Conservation (phyloP, 1,139 yeast genomes). For the Spathaspora sp. region DNA sequence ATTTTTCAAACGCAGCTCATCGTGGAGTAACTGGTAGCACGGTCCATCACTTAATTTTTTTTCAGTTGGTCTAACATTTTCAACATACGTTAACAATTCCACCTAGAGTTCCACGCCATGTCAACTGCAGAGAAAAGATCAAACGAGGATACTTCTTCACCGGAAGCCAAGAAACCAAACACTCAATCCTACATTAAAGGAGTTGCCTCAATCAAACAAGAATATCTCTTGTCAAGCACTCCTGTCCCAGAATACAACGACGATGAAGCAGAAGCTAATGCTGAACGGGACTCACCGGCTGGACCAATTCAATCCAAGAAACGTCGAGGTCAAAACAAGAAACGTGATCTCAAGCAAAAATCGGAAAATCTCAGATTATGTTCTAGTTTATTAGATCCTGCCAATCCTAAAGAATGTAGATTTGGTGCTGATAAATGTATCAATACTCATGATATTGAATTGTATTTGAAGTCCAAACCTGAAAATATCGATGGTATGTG, state of each 20-base stretch:
- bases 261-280: slow-evolving; percentile 45
- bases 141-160: slow-evolving; percentile 17
- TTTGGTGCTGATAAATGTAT: slow-evolving; percentile 75
- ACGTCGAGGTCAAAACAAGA: slow-evolving; percentile 87
- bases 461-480: slow-evolving; percentile 65
- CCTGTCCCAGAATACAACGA: slow-evolving; percentile 49
- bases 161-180: slow-evolving; percentile 9
- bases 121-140: slow-evolving; percentile 19
- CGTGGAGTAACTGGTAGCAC: background rate
- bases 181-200: slow-evolving; percentile 36
- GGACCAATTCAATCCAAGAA: slow-evolving; percentile 30
- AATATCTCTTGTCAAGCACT: slow-evolving; percentile 43
- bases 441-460: slow-evolving; percentile 69
- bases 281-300: slow-evolving; percentile 30
- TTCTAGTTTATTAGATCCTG: slow-evolving; percentile 56
- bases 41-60: background rate
- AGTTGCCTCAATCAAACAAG: slow-evolving; percentile 65
- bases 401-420: slow-evolving; percentile 48
- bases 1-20: slow-evolving; percentile 4
- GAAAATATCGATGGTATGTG: slow-evolving; percentile 73
- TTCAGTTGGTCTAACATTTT: background rate
- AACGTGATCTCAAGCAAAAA: slow-evolving; percentile 72
- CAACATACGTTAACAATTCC: background rate
- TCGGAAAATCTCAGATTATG: slow-evolving; percentile 71
- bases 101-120: background rate